These are phyloP conservation scores for Ustilago hordei DNA, from an alignment of 1,284 basidiomycete species.

Conservation along the genomic window DNA sequence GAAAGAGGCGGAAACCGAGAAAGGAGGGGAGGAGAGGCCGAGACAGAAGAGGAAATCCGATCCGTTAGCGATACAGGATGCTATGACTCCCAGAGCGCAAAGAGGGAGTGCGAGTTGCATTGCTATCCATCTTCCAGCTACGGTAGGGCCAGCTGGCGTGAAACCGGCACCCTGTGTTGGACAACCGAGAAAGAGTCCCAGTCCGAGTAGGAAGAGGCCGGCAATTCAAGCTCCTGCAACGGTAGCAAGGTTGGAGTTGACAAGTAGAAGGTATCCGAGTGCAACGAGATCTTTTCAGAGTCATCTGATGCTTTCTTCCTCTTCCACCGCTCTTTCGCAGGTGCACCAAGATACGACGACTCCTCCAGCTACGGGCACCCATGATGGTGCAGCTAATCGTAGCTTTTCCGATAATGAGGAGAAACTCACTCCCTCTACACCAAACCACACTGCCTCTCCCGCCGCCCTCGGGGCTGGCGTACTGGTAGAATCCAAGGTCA, in stretches of 20 bases:
- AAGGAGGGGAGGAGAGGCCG: conserved; percentile 23
- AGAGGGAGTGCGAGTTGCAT: conserved; percentile 12
- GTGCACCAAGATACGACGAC: not conserved
- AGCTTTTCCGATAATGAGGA: not conserved
- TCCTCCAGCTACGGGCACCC: not conserved
- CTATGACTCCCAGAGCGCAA: conserved; percentile 32
- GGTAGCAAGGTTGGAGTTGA: conserved; percentile 40
- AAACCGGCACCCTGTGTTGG: conserved; percentile 68
- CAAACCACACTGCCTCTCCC: not conserved
- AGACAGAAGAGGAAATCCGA: conserved; percentile 29
- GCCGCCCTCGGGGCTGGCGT: conserved; percentile 15
- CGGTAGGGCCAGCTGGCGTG: conserved; percentile 26
- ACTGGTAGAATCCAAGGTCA: conserved; percentile 42
- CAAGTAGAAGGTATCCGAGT: conserved; percentile 17
- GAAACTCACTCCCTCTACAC: not conserved
- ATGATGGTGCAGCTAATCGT: not conserved
- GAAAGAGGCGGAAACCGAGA: conserved; percentile 15
- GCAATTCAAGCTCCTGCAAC: conserved; percentile 47
- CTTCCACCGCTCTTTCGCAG: not conserved
- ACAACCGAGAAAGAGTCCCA: conserved; percentile 67
- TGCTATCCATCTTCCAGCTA: conserved; percentile 8
- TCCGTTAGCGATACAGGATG: conserved; percentile 6
- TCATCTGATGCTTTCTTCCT: conserved; percentile 22
- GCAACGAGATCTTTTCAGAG: conserved; percentile 23
- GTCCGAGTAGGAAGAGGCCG: conserved; percentile 58